Percentiles rank a stretch among this genome's conserved stretches.
These are phyloP conservation scores for Candolleomyces aberdarensis DNA, from an alignment of 768 basidiomycete genomes.

Conservation along the genomic window DNA sequence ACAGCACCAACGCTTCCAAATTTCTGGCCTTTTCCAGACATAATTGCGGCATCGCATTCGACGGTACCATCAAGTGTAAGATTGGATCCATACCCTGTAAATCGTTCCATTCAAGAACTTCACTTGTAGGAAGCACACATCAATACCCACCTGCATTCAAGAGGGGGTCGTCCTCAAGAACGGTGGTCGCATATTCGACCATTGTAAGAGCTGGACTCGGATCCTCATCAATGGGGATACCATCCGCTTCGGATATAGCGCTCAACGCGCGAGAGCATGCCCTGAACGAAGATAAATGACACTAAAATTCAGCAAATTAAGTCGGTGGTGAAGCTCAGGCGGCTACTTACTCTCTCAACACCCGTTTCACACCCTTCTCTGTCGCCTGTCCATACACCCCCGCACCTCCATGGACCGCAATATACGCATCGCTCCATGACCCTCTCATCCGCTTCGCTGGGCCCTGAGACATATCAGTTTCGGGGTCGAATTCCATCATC, in stretches of 20 bases:
- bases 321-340: background rate
- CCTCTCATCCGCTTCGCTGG: background rate
- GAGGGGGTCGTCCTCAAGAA: slow-evolving; percentile 62
- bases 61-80: slow-evolving; percentile 70
- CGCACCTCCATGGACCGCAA: slow-evolving; percentile 79
- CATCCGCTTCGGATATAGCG: background rate
- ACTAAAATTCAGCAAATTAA: background rate
- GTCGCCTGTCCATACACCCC: slow-evolving; percentile 52
- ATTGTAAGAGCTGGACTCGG: slow-evolving; percentile 35
- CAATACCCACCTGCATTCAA: slow-evolving; percentile 63
- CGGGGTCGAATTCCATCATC: background rate
- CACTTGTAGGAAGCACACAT: background rate
- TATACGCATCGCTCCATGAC: slow-evolving; percentile 25
- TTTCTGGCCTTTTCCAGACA: slow-evolving; percentile 36
- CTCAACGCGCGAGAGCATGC: slow-evolving; percentile 46
- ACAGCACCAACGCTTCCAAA: slow-evolving; percentile 78
- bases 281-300: slow-evolving; percentile 24
- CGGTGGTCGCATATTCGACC: slow-evolving; percentile 51
- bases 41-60: slow-evolving; percentile 81
- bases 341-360: slow-evolving; percentile 49
- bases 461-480: background rate
- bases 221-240: background rate
- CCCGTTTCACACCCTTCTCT: slow-evolving; percentile 52
- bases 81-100: slow-evolving; percentile 74
- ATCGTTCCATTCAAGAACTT: background rate